Conservation (phyloP, 768 basidiomycete genomes). For the Lactarius hengduanensis region DNA sequence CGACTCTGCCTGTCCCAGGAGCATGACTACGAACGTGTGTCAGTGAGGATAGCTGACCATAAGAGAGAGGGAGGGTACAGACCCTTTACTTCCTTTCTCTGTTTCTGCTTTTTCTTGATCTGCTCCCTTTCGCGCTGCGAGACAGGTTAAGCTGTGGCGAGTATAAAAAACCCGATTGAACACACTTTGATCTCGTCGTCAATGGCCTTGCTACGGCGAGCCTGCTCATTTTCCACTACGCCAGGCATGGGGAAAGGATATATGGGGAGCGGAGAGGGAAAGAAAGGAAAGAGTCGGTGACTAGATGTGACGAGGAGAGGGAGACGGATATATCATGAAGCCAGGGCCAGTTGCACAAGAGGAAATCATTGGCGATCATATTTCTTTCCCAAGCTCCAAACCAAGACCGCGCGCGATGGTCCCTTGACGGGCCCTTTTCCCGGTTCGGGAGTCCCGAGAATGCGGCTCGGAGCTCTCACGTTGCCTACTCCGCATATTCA, state of each 20-base stretch:
- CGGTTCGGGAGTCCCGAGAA: constrained; percentile 13
- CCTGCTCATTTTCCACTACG: constrained; percentile 41
- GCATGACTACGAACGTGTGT: constrained; percentile 49
- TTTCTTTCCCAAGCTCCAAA: constrained; percentile 25
- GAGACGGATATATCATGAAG: constrained; percentile 20
- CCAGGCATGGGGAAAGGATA: constrained; percentile 20
- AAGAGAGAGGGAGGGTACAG: constrained; percentile 11
- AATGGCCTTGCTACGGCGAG: constrained; percentile 49
- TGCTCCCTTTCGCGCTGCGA: constrained; percentile 47
- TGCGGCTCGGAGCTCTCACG: constrained; percentile 10
- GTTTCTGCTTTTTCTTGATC: constrained; percentile 45
- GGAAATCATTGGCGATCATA: constrained; percentile 26
- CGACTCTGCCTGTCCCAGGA: constrained; percentile 74
- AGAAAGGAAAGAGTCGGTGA: not conserved
- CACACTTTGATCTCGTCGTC: constrained; percentile 56
- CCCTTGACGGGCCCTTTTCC: constrained; percentile 6
- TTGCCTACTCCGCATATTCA: not conserved
- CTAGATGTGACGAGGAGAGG: constrained; percentile 10
- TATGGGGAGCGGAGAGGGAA: not conserved
- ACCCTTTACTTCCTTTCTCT: constrained; percentile 56
- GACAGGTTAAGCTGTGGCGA: constrained; percentile 7
- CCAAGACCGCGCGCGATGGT: not conserved
- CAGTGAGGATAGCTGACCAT: not conserved
- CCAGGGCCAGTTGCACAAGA: constrained; percentile 14
- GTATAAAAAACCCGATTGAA: not conserved